These are phyloP conservation scores for Candida namnaoensis DNA, from an alignment of 805 yeast species.

Conservation along the genomic window DNA sequence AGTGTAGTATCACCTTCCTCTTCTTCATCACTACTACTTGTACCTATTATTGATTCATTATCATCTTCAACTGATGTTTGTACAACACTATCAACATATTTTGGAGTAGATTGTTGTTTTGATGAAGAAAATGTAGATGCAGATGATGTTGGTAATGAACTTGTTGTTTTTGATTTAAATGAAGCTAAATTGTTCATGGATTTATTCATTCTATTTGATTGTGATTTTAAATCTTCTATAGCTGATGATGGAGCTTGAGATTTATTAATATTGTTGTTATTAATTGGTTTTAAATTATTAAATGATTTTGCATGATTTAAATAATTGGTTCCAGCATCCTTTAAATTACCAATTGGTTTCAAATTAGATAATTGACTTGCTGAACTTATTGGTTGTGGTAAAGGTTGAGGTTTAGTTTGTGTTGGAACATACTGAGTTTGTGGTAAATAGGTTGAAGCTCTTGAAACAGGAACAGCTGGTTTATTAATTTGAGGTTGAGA, in stretches of 20 bases:
- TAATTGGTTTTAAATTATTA: neutral
- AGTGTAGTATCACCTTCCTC: neutral
- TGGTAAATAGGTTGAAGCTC: conserved; percentile 3
- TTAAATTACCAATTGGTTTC: neutral
- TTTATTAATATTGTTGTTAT: no score
- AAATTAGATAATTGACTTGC: neutral
- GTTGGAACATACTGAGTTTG: no score
- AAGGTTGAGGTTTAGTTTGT: no score
- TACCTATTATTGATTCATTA: neutral
- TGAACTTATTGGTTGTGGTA: neutral
- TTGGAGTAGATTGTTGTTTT: conserved; percentile 1
- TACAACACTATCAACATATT: conserved; percentile 18
- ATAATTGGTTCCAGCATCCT: neutral
- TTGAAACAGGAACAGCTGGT: neutral
- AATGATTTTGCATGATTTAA: neutral
- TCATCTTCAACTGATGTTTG: conserved; percentile 12
- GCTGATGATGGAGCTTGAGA: neutral
- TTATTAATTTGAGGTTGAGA: neutral
- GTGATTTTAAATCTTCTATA: no score
- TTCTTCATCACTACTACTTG: neutral
- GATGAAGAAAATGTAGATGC: neutral
- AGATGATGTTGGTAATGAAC: neutral
- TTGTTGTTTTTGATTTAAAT: no score
- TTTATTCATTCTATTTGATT: neutral
- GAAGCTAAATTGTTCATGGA: neutral